phyloP scores from a whole-genome alignment of 164 flowering plant genomes.

The Litsea cubeba region DNA sequence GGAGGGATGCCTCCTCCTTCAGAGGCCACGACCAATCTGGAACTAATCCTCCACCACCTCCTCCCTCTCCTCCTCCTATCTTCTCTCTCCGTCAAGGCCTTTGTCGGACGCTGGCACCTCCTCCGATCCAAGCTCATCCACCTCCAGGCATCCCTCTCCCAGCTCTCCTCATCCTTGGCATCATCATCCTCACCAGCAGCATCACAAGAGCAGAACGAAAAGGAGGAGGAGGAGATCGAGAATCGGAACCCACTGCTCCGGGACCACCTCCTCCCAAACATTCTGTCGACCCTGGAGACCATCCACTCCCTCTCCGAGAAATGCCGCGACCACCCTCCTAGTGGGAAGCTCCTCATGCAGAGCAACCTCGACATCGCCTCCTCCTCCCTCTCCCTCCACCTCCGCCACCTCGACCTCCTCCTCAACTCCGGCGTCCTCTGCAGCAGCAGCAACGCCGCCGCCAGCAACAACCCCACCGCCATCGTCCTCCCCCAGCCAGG shows the following conservation, averaged over 20 bases:
- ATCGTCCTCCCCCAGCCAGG: constrained; percentile 67
- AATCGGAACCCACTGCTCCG: not conserved
- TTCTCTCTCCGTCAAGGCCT: constrained; percentile 24
- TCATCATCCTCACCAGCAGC: too few relatives aligned
- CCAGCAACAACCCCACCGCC: constrained; percentile 50
- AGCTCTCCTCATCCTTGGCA: not conserved
- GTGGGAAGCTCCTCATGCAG: constrained; percentile 79
- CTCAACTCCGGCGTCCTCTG: constrained; percentile 69
- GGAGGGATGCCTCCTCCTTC: not conserved
- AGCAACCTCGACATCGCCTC: constrained; percentile 78
- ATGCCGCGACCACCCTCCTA: constrained; percentile 30
- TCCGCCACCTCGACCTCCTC: constrained; percentile 56
- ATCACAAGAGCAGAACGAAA: too few relatives aligned
- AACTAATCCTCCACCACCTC: constrained; percentile 11
- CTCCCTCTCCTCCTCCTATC: constrained; percentile 23
- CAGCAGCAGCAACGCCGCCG: constrained; percentile 35
- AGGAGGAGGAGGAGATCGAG: not conserved
- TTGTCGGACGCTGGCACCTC: constrained; percentile 37
- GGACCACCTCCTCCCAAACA: constrained; percentile 4
- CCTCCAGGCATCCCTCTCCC: constrained; percentile 23
- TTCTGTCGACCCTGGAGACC: constrained; percentile 3
- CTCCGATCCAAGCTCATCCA: constrained; percentile 30
- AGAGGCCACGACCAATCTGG: not conserved
- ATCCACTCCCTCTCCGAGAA: constrained; percentile 19
- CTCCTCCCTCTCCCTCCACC: constrained; percentile 44